These are phyloP conservation scores for Macrotyloma uniflorum DNA, from an alignment of 306 rosid genomes.

Conservation along the genomic window DNA sequence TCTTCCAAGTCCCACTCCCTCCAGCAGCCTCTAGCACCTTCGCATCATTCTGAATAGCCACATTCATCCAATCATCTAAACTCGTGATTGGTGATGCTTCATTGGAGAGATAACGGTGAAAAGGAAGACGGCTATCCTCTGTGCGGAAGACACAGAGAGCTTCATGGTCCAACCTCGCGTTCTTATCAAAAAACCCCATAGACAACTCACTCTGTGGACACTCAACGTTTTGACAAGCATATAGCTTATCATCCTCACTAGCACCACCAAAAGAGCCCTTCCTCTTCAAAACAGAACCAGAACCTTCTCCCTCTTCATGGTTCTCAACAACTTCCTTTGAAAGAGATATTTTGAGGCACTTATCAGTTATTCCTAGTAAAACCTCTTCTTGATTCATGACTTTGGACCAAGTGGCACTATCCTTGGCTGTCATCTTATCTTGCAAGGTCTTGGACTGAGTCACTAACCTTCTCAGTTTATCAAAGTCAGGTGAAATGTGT, in stretches of 20 bases:
- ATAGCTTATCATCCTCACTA: neutral
- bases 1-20: conserved; percentile 11
- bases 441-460: conserved; percentile 60
- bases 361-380: conserved; percentile 31
- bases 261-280: conserved; percentile 37
- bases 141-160: neutral
- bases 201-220: conserved; percentile 32
- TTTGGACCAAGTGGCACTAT: conserved; percentile 61
- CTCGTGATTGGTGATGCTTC: conserved; percentile 26
- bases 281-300: conserved; percentile 25
- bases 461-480: conserved; percentile 50
- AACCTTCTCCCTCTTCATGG: neutral
- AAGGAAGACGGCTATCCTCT: neutral
- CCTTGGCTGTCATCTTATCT: conserved; percentile 68
- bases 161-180: conserved; percentile 36
- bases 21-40: neutral
- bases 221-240: conserved; percentile 20
- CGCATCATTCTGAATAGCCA: conserved; percentile 35
- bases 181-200: conserved; percentile 44
- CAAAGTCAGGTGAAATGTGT: conserved; percentile 60
- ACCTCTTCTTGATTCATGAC: conserved; percentile 62
- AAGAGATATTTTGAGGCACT: conserved; percentile 39
- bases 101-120: neutral
- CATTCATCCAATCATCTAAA: conserved; percentile 53
- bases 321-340: neutral